Evolutionary conservation across 805 yeast genomes (phyloP).

Genomic region (Soucietia sequanensis): DNA sequence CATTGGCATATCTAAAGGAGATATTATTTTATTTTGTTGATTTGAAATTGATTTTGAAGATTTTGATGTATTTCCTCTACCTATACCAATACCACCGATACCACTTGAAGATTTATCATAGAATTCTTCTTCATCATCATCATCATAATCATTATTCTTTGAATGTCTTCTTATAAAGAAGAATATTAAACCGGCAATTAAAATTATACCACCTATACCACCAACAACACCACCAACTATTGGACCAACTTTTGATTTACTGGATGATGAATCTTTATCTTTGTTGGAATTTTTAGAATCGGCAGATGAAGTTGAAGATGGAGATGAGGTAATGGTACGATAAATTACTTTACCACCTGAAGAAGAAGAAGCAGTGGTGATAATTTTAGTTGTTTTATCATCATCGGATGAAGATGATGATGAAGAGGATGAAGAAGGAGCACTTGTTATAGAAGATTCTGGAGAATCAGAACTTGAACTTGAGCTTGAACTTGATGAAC

Average conservation of each 20-base stretch:
- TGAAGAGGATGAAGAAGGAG: constrained; percentile 6
- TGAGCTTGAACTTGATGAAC: constrained; percentile 10
- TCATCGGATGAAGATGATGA: constrained; percentile 3
- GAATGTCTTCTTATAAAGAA: constrained; percentile 27
- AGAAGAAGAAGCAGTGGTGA: constrained; percentile 5
- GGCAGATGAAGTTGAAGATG: constrained; percentile 5
- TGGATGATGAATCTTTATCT: constrained; percentile 7
- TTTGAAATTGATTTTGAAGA: constrained; percentile 19
- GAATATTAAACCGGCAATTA: constrained; percentile 23
- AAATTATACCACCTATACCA: constrained; percentile 32
- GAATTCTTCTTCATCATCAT: constrained; percentile 38
- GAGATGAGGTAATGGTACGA: constrained; percentile 8
- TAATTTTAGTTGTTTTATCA: constrained; percentile 1
- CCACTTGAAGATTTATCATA: constrained; percentile 25
- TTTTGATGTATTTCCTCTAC: constrained; percentile 17
- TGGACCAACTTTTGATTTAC: constrained; percentile 31
- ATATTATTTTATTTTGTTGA: constrained; percentile 23
- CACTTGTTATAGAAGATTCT: constrained; percentile 8
- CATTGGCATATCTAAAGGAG: constrained; percentile 39
- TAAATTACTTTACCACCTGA: constrained; percentile 6
- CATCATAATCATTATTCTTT: constrained; percentile 24
- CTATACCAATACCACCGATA: constrained; percentile 8
- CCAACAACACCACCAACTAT: constrained; percentile 48
- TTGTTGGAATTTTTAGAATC: neutral
- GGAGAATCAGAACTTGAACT: constrained; percentile 7